Conservation (phyloP, 306 rosid species). For the Bauhinia variegata region DNA sequence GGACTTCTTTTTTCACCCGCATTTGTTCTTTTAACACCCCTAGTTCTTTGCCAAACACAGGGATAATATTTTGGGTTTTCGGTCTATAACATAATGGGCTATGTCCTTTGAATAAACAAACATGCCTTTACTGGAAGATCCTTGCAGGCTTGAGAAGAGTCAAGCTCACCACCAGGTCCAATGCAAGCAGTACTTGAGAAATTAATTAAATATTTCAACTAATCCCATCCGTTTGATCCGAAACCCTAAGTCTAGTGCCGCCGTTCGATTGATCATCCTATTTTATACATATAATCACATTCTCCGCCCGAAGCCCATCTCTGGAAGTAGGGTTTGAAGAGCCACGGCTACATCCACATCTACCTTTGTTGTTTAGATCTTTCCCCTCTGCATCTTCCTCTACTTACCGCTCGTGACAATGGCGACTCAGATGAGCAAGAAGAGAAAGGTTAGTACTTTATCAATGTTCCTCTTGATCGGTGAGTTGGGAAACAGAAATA, state of each 20-base stretch:
- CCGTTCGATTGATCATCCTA: constrained; percentile 36
- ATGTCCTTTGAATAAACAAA: too few relatives aligned
- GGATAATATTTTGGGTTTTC: too few relatives aligned
- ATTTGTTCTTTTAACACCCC: too few relatives aligned
- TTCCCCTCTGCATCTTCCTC: constrained; percentile 28
- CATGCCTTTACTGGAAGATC: too few relatives aligned
- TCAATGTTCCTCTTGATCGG: neutral
- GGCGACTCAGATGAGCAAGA: constrained; percentile 64
- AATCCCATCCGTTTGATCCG: constrained; percentile 35
- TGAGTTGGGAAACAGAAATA: neutral
- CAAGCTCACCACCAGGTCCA: too few relatives aligned
- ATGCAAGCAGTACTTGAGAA: too few relatives aligned
- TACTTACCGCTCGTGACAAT: constrained; percentile 43
- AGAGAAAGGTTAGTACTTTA: constrained; percentile 52
- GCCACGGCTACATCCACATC: constrained; percentile 41
- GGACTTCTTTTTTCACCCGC: too few relatives aligned
- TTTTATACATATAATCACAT: constrained; percentile 15
- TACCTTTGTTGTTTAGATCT: neutral
- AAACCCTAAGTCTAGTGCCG: neutral
- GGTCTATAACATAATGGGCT: too few relatives aligned
- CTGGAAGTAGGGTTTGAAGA: constrained; percentile 46
- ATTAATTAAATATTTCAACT: neutral
- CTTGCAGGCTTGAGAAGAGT: too few relatives aligned
- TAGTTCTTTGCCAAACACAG: too few relatives aligned
- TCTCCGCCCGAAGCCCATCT: neutral